These are phyloP conservation scores for Raphanus sativus DNA, from an alignment of 345 rosid genomes.

Conservation along the genomic window DNA sequence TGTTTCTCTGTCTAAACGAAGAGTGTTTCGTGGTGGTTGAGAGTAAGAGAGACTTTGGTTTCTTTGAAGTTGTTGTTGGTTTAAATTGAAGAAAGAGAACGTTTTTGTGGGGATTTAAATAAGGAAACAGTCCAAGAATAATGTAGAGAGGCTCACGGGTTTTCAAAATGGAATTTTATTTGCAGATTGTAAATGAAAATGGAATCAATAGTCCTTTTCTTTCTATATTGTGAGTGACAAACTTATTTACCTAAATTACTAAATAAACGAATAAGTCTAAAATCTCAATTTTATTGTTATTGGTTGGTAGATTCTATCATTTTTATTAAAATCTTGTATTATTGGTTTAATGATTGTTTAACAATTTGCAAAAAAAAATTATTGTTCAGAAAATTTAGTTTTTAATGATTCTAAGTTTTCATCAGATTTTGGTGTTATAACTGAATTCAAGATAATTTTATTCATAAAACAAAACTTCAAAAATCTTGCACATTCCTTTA, in stretches of 20 bases:
- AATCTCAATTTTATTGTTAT: no score
- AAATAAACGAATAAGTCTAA: background rate
- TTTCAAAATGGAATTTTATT: constrained; percentile 9
- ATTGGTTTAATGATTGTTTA: no score
- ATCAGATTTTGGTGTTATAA: no score
- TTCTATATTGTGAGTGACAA: constrained; percentile 6
- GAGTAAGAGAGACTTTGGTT: constrained; percentile 19
- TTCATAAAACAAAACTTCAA: no score
- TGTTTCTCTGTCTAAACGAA: constrained; percentile 9
- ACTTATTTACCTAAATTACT: background rate
- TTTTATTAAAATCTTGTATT: no score
- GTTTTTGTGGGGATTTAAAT: constrained; percentile 43
- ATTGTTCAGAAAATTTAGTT: no score
- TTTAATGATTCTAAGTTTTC: no score
- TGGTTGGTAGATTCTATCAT: no score
- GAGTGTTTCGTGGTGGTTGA: constrained; percentile 20
- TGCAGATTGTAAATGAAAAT: background rate
- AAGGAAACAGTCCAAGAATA: constrained; percentile 41
- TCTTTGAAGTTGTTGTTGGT: background rate
- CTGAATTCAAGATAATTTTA: no score
- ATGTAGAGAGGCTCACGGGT: constrained; percentile 44
- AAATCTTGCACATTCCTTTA: no score
- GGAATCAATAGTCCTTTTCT: background rate
- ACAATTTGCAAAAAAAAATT: no score
- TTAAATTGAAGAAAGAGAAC: constrained; percentile 25